These are phyloP conservation scores for Leccinum solheimii DNA, from an alignment of 1,284 basidiomycete genomes.

Conservation along the genomic window DNA sequence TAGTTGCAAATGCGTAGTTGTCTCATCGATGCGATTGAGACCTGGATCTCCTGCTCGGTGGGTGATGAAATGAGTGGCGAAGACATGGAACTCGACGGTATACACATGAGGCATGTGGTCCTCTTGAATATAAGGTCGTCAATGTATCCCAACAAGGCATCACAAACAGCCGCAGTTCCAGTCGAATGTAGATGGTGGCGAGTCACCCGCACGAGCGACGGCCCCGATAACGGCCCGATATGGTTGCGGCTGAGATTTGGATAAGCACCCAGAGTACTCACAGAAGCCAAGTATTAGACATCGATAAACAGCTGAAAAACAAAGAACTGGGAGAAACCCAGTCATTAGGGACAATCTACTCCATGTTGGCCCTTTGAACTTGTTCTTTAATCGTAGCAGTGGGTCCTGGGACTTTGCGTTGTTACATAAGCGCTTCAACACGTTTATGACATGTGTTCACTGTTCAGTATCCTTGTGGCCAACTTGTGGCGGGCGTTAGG, in stretches of 20 bases:
- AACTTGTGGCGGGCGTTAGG: background rate
- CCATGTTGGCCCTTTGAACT: background rate
- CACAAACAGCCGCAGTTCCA: background rate
- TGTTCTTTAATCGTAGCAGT: background rate
- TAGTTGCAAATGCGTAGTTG: constrained; percentile 19
- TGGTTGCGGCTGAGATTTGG: background rate
- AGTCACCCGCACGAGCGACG: background rate
- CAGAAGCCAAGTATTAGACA: background rate
- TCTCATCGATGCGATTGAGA: background rate
- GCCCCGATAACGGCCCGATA: background rate
- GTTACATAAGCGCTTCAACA: background rate
- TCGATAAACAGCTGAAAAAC: background rate
- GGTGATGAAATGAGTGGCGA: constrained; percentile 1
- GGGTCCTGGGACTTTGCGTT: too few species aligned
- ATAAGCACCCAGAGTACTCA: background rate
- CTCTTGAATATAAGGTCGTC: background rate
- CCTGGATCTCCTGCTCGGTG: constrained; percentile 5
- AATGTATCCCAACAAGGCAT: background rate
- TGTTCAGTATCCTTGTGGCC: background rate
- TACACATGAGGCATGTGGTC: background rate
- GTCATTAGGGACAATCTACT: background rate
- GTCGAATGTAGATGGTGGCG: background rate
- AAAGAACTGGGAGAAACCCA: background rate
- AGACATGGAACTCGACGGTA: constrained; percentile 6
- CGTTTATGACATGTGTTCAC: background rate